Evolutionary conservation across 495 filamentous ascomycete genomes (phyloP), one percentile per base, ranked within the genome.

Genomic region (Aspergillus panamensis): DNA sequence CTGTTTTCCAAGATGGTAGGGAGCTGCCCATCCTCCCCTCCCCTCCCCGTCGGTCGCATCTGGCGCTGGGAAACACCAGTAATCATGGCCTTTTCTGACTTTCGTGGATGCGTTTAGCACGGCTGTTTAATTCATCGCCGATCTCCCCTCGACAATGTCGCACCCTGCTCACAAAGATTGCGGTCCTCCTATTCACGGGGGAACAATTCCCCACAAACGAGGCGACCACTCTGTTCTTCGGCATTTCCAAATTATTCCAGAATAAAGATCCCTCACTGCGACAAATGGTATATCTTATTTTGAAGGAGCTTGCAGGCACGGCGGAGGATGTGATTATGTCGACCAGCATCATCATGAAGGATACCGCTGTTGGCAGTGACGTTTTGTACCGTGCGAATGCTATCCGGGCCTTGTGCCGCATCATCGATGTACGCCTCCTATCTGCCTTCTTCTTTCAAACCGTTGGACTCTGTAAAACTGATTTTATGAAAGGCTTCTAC

Each of bases 281-380:
- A 66, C 94, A 99, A 79, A 97, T 97, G 93, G 93, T 99, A 35
- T 96, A 97, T 77, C 81, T 98, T 31, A 86, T 96, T 62, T 87
- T 98, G 78, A 97, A 96, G 82, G 94, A 99, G 82, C 80, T 99
- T 62, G 90, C 93, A 59, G 82, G 85, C 68, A 95, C 91, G n/a
- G 93, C 95, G 30, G 92, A 97, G 74, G 94, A 99, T 82, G 92
- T 96, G 57, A 99, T 99, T 64, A 97, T 99, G 94, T 93, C 96
- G 51, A 99, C 94, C 20, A 92, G 89, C 75, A 96, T 91, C 65
- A 96, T 99, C 61, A 99, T 99, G 93, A 99, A 99, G 79, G 94
- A 99, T 70, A 96, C 93, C 7, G 91, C 92, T 53, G 91, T 94
- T 62, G 91, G 91, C 59, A 96, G 91, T 67, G 95, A 97, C 67